Evolutionary conservation across 305 asterid species (phyloP).

Genomic region (Solanum aculeatissimum): DNA sequence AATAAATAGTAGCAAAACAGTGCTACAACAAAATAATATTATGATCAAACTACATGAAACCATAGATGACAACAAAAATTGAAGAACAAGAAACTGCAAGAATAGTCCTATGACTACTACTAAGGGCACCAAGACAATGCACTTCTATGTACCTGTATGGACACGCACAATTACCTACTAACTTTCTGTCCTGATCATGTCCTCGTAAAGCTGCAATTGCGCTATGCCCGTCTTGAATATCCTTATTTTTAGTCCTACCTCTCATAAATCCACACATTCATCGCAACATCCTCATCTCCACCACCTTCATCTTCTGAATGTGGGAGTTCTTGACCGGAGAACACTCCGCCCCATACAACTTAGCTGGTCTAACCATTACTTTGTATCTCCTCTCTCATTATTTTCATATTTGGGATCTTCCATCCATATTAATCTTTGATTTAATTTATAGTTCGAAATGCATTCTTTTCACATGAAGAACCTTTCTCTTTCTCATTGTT

Average conservation of each 20-base stretch:
- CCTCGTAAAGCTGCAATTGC: not conserved
- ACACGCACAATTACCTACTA: not conserved
- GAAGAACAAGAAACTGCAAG: not conserved
- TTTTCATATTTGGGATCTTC: not conserved
- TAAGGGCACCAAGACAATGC: not conserved
- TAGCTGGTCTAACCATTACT: no score
- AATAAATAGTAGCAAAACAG: not conserved
- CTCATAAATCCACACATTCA: not conserved
- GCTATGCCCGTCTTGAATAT: not conserved
- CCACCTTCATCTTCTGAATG: not conserved
- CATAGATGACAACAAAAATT: not conserved
- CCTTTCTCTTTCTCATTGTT: not conserved
- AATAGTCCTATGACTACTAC: not conserved
- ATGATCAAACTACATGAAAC: not conserved
- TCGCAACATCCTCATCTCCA: not conserved
- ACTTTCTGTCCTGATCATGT: not conserved
- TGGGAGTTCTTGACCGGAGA: no score
- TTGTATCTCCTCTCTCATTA: not conserved
- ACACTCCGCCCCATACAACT: no score
- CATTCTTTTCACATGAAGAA: not conserved
- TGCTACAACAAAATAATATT: not conserved
- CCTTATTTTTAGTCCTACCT: not conserved
- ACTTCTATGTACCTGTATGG: not conserved
- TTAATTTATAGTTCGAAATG: not conserved
- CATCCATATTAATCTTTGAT: not conserved